Evolutionary conservation across 2,329 filamentous ascomycete genomes (phyloP).

Genomic region (Trichoderma polysporum): DNA sequence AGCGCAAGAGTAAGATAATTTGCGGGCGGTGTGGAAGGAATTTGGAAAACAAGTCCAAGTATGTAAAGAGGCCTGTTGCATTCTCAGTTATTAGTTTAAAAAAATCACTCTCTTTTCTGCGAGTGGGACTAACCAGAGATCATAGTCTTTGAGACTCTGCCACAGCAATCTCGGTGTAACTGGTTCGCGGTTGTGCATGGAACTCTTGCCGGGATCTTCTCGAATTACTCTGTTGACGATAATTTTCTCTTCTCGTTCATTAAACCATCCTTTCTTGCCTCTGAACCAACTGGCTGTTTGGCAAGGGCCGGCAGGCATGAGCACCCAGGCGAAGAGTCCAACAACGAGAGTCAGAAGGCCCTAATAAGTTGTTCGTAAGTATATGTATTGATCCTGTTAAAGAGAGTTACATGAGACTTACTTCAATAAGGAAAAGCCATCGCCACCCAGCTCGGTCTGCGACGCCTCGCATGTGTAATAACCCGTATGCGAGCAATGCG

Average conservation of each 20-base stretch:
- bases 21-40: conserved; percentile 40
- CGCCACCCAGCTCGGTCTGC: conserved; percentile 41
- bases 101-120: neutral
- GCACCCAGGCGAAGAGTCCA: conserved; percentile 25
- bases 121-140: conserved; percentile 49
- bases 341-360: conserved; percentile 33
- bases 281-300: conserved; percentile 56
- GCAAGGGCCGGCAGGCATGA: conserved; percentile 30
- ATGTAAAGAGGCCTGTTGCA: conserved; percentile 25
- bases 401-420: neutral
- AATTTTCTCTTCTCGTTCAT: conserved; percentile 50
- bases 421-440: conserved; percentile 32
- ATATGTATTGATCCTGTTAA: neutral
- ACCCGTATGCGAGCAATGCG: conserved; percentile 48
- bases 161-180: conserved; percentile 49
- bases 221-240: conserved; percentile 55
- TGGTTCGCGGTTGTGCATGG: conserved; percentile 55
- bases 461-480: conserved; percentile 40
- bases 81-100: neutral
- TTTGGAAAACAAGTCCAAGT: conserved; percentile 47
- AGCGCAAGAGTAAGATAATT: conserved; percentile 47
- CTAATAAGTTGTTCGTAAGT: neutral
- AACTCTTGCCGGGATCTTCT: conserved; percentile 58
- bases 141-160: conserved; percentile 56
- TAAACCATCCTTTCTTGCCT: conserved; percentile 46